These are phyloP conservation scores for Epichloe brachyelytri DNA, from an alignment of 2,329 filamentous ascomycete species.

Conservation along the genomic window DNA sequence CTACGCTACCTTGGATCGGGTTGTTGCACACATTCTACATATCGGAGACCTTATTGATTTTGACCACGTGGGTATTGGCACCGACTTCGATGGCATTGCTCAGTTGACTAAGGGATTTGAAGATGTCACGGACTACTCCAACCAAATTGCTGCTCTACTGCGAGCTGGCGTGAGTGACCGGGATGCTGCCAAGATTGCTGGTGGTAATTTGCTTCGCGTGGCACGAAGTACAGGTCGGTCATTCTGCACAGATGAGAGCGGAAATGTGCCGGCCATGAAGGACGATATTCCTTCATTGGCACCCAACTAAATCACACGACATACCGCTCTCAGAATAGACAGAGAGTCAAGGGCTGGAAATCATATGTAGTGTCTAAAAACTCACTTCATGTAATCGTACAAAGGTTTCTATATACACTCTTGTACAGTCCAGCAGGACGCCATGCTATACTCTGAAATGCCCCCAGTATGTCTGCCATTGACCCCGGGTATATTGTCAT, in stretches of 20 bases:
- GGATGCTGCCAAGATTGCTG: constrained; percentile 63
- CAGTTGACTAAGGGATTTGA: constrained; percentile 60
- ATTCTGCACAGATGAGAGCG: constrained; percentile 55
- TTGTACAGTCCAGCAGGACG: constrained; percentile 12
- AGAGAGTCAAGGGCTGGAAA: neutral
- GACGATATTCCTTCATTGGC: constrained; percentile 20
- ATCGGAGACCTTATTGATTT: constrained; percentile 77
- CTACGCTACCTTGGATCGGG: constrained; percentile 62
- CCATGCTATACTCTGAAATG: neutral
- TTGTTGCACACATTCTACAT: constrained; percentile 68
- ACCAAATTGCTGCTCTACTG: constrained; percentile 63
- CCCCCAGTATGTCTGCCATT: neutral
- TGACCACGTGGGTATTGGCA: constrained; percentile 76
- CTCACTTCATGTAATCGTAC: constrained; percentile 14
- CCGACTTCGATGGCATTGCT: constrained; percentile 74
- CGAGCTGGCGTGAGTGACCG: constrained; percentile 58
- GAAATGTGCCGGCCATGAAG: constrained; percentile 39
- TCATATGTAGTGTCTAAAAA: neutral
- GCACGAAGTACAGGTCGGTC: constrained; percentile 57
- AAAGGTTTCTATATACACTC: constrained; percentile 17
- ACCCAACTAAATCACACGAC: neutral
- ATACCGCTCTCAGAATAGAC: neutral
- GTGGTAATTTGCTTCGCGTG: constrained; percentile 75
- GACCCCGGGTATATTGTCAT: no score
- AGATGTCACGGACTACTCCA: constrained; percentile 74